Evolutionary conservation across 768 basidiomycete species (phyloP).

Genomic region (Leccinum rimulosum): DNA sequence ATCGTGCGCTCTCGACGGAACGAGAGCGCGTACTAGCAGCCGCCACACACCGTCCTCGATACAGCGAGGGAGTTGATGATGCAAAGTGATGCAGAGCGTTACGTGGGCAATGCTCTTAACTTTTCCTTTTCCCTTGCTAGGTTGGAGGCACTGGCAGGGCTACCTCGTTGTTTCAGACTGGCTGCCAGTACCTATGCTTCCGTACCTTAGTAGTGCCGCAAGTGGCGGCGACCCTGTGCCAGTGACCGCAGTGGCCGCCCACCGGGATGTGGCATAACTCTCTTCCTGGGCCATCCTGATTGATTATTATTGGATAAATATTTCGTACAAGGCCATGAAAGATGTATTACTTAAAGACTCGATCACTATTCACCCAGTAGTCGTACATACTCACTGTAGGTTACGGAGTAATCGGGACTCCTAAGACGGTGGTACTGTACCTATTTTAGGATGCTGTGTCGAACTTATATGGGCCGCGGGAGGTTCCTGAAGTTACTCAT

Average conservation of each 20-base stretch:
- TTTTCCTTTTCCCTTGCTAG: constrained; percentile 72
- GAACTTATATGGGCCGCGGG: background rate
- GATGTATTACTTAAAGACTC: too few species aligned
- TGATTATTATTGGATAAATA: background rate
- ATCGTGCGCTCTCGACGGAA: too few species aligned
- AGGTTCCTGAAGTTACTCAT: constrained; percentile 3
- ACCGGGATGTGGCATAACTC: constrained; percentile 85
- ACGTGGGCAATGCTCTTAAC: constrained; percentile 65
- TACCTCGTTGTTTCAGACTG: constrained; percentile 78
- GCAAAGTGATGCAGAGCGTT: constrained; percentile 66
- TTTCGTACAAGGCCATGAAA: background rate
- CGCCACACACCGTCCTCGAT: too few species aligned
- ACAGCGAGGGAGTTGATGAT: too few species aligned
- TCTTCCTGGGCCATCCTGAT: constrained; percentile 57
- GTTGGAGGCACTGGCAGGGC: constrained; percentile 42
- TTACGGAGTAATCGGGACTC: too few species aligned
- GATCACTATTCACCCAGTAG: too few species aligned
- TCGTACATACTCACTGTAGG: too few species aligned
- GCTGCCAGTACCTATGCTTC: constrained; percentile 38
- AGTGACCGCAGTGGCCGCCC: constrained; percentile 43
- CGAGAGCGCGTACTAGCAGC: too few species aligned
- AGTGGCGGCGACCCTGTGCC: constrained; percentile 30
- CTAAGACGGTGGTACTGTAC: too few species aligned
- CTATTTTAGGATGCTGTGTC: constrained; percentile 35
- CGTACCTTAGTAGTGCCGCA: constrained; percentile 39